Conservation (phyloP, 176 grass and related monocot genomes). For the Rhynchospora pubera region DNA sequence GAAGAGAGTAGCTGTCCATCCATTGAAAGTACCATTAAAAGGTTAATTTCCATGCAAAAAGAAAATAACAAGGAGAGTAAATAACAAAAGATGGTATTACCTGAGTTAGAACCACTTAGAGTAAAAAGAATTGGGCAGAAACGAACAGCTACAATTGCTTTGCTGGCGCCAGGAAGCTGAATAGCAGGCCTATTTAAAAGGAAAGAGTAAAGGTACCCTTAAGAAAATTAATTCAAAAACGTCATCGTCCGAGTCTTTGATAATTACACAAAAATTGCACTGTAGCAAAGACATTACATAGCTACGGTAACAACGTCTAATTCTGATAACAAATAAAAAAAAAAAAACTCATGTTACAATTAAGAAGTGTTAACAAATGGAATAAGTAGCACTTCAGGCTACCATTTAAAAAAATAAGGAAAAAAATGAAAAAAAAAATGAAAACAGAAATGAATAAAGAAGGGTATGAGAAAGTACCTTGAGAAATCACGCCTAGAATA, state of each 20-base stretch:
- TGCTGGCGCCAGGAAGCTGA: slow-evolving; percentile 80
- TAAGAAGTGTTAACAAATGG: not conserved
- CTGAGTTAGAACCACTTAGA: slow-evolving; percentile 57
- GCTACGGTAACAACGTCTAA: not conserved
- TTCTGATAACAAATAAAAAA: not conserved
- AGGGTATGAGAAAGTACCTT: slow-evolving; percentile 41
- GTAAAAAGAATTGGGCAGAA: slow-evolving; percentile 80
- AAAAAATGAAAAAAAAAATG: too few species aligned
- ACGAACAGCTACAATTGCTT: slow-evolving; percentile 77
- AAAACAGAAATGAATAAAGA: not conserved
- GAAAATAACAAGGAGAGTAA: not conserved
- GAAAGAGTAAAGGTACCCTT: not conserved
- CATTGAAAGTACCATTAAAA: not conserved
- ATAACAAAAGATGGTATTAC: slow-evolving; percentile 19
- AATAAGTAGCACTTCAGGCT: too few species aligned
- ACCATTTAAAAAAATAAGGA: too few species aligned
- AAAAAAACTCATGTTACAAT: not conserved
- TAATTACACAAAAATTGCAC: not conserved
- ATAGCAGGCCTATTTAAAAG: slow-evolving; percentile 53
- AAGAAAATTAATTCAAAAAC: slow-evolving; percentile 20
- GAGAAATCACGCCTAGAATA: slow-evolving; percentile 84
- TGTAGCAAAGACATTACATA: slow-evolving; percentile 3
- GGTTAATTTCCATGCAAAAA: slow-evolving; percentile 2
- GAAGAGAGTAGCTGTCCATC: slow-evolving; percentile 60
- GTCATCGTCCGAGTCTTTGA: not conserved